phyloP scores from a whole-genome alignment of 169 alveolate species.

The Perkinsus olseni region DNA sequence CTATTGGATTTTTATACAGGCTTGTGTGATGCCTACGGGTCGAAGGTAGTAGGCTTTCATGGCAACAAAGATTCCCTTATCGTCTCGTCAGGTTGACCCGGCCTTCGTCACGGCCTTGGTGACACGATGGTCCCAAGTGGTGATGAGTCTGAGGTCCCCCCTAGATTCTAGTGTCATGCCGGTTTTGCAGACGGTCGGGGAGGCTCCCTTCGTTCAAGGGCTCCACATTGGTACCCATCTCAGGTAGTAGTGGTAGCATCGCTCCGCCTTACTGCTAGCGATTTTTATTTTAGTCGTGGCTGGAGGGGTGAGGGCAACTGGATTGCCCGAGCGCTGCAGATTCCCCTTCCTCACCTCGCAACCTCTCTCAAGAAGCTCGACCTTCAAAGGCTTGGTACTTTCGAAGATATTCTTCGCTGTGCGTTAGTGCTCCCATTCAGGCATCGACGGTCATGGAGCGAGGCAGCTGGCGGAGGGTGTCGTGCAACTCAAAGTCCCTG shows the following conservation, averaged over 20 bases:
- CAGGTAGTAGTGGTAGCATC: not conserved
- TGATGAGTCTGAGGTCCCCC: not conserved
- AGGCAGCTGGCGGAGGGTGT: not conserved
- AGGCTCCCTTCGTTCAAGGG: not conserved
- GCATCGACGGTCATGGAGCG: not conserved
- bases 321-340: not conserved
- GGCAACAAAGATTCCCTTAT: not conserved
- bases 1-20: not conserved
- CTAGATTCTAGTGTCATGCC: not conserved
- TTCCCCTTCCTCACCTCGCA: not conserved
- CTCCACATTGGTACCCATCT: not conserved
- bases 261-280: not conserved
- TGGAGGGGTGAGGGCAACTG: not conserved
- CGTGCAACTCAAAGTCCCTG: not conserved
- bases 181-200: not conserved
- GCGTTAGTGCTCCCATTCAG: not conserved
- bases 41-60: not conserved
- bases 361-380: not conserved
- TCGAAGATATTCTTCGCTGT: not conserved
- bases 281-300: not conserved
- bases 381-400: not conserved
- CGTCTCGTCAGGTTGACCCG: not conserved
- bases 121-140: not conserved
- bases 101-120: not conserved
- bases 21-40: not conserved